Evolutionary conservation across 805 yeast species (phyloP).

Genomic region (Kuraishia ogatae): DNA sequence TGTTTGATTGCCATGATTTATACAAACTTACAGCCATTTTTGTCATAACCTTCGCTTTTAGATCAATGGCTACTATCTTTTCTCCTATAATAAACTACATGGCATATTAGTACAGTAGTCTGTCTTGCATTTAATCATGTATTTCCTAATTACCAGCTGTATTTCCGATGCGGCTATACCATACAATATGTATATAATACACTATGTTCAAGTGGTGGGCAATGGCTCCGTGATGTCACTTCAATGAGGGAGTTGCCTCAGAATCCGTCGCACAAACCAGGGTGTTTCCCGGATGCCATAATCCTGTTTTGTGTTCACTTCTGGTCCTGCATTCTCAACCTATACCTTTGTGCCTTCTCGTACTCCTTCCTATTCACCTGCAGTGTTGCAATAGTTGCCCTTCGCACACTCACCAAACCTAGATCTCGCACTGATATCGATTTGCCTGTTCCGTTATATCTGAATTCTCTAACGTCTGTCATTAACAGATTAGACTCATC

Average conservation of each 20-base stretch:
- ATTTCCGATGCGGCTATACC: too few relatives aligned
- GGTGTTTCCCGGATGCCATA: too few relatives aligned
- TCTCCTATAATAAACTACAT: background rate
- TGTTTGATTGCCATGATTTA: background rate
- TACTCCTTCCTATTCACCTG: slow-evolving; percentile 17
- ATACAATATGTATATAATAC: too few relatives aligned
- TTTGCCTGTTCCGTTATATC: slow-evolving; percentile 5
- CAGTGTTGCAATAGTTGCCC: slow-evolving; percentile 24
- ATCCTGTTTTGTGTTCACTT: background rate
- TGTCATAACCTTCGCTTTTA: background rate
- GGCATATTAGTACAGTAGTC: background rate
- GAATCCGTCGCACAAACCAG: too few relatives aligned
- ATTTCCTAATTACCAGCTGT: too few relatives aligned
- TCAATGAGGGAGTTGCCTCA: too few relatives aligned
- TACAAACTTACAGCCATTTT: background rate
- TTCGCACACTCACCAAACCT: slow-evolving; percentile 49
- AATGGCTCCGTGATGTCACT: too few relatives aligned
- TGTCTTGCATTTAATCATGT: too few relatives aligned
- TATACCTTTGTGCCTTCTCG: slow-evolving; percentile 7
- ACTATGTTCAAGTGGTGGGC: too few relatives aligned
- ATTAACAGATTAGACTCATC: slow-evolving; percentile 32
- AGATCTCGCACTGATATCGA: slow-evolving; percentile 24
- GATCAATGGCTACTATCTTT: background rate
- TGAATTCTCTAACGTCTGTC: slow-evolving; percentile 27
- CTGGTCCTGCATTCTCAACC: background rate